Base-by-base conservation (phyloP, 2,329 filamentous ascomycete genomes). In the Epichloe gansuensis region DNA sequence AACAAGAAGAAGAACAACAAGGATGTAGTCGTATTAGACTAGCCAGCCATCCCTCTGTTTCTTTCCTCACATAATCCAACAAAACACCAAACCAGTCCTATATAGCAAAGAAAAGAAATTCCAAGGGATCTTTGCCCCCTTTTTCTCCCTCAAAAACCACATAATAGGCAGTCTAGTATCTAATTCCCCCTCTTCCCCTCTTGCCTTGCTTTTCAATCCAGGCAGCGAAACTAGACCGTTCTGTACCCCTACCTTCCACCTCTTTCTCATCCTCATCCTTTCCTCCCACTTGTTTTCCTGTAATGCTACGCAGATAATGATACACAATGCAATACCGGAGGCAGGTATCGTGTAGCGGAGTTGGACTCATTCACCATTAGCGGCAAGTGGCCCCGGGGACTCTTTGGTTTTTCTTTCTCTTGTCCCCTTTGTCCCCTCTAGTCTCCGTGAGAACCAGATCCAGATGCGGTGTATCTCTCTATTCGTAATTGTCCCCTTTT, bases 1-100 rank as follows among this genome's bases (percentile, higher is more conserved):
- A 28, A 3, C 25, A 7, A 7, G 2, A 31, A 7, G 2, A 31
- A 3, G 8, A 31, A 31, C 31, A 31, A 28, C n/a, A 41, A 42
- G 34, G 51, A 55, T 45, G 46, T 59, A 4, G 54, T 58, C 28
- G 50, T 56, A 13, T 49, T 58, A 46, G 57, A 58, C 46, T 59
- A 56, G 49, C 34, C 44, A 25, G 28, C 17, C 39, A 31, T 25
- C 15, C 6, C 5, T 23, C 43, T 25, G 3, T 21, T 37, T 34
- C 25, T 11, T 43, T 15, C 6, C n/a, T 35, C 38, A 17, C 38
- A 21, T 28, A 5, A 12, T 43, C 17, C 17, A 21, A 21, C 17
- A 21, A 21, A 21, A 21, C 17, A 21, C 17, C 17, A 21, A 21
- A 21, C 17, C 17, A 31, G 31, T 31, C 31, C 31, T 8, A 2